These are phyloP conservation scores for Trypanosoma theileri DNA, from an alignment of 208 protist genomes.

Conservation along the genomic window DNA sequence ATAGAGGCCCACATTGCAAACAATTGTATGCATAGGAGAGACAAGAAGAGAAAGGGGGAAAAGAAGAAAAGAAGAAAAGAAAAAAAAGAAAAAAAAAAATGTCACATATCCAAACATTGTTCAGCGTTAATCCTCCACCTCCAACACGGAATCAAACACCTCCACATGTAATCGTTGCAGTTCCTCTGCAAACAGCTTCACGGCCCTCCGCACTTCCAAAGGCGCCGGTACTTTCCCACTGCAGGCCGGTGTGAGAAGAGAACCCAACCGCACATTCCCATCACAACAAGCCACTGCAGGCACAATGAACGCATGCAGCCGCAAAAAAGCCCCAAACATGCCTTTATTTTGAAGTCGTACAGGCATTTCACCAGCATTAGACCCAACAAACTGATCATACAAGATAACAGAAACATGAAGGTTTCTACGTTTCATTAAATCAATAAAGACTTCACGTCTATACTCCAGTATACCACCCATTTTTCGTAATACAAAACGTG, in stretches of 20 bases:
- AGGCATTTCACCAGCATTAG: neutral
- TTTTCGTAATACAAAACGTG: constrained; percentile 14
- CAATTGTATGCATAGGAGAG: neutral
- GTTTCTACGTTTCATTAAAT: constrained; percentile 9
- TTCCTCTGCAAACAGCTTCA: constrained; percentile 1
- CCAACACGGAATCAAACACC: neutral
- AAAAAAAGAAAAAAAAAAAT: no score
- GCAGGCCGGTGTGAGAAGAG: neutral
- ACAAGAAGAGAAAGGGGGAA: neutral
- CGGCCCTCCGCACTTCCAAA: constrained; percentile 6
- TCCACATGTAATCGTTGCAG: constrained; percentile 1
- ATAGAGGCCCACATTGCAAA: neutral
- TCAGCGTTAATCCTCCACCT: constrained; percentile 2
- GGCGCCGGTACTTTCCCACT: neutral
- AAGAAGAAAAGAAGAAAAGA: constrained; percentile 8
- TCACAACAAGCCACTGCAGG: neutral
- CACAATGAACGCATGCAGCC: neutral
- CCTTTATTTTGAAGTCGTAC: constrained; percentile 12
- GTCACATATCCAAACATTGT: neutral
- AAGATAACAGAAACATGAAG: constrained; percentile 15
- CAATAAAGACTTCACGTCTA: constrained; percentile 8
- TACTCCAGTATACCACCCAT: constrained; percentile 21
- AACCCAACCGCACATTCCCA: neutral
- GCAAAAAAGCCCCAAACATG: constrained; percentile 17
- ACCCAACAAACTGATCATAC: neutral